These are phyloP conservation scores for Orbilia javanica DNA, from an alignment of 2,329 filamentous ascomycete species.

Conservation along the genomic window DNA sequence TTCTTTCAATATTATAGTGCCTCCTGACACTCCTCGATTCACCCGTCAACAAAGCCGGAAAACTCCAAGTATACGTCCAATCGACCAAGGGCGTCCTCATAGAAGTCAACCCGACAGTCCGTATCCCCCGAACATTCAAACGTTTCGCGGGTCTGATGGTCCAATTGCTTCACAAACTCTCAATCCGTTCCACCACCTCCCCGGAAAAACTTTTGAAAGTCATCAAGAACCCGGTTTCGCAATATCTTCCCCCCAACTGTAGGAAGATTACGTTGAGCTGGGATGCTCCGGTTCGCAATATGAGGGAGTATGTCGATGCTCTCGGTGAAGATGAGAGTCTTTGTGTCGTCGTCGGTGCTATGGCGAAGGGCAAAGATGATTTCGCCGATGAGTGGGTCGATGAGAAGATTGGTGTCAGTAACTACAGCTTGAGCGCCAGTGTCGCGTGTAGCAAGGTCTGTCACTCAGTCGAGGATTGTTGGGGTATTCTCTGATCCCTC, in stretches of 20 bases:
- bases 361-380: constrained; percentile 96
- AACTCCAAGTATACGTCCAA: constrained; percentile 97
- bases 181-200: constrained; percentile 94
- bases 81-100: constrained; percentile 97
- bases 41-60: constrained; percentile 97
- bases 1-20: constrained; percentile 73
- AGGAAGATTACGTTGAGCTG: constrained; percentile 97
- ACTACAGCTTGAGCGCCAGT: constrained; percentile 95
- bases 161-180: constrained; percentile 92
- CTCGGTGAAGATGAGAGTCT: constrained; percentile 88
- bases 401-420: constrained; percentile 98
- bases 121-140: constrained; percentile 98
- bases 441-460: constrained; percentile 99
- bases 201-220: constrained; percentile 98
- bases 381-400: constrained; percentile 96
- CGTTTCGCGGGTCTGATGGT: constrained; percentile 99
- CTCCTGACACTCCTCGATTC: constrained; percentile 96
- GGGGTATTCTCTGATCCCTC: constrained; percentile 81
- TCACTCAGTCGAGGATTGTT: constrained; percentile 95
- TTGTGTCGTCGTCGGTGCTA: constrained; percentile 96
- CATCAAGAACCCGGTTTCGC: constrained; percentile 97
- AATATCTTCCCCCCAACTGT: constrained; percentile 96
- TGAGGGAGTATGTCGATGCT: constrained; percentile 86
- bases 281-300: constrained; percentile 86
- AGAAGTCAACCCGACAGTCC: constrained; percentile 96